A percentile compares a stretch with the other conserved stretches of the same genome.
Evolutionary conservation across 1,284 basidiomycete species (phyloP).

Genomic region (Pyrrhoderma noxium): DNA sequence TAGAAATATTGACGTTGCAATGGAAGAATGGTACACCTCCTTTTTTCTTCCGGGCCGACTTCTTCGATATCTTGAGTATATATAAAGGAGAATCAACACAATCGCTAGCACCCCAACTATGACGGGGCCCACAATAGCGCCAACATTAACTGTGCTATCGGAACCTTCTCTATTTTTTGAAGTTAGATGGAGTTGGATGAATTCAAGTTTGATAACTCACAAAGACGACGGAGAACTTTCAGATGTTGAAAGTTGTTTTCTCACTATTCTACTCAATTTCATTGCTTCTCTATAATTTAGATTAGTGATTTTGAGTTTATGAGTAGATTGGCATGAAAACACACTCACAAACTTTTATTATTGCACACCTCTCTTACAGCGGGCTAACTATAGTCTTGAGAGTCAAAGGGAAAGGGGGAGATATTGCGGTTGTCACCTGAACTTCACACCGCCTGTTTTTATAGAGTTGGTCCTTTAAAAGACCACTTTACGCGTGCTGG

Average conservation of each 20-base stretch:
- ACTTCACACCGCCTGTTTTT: no score
- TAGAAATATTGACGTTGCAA: slow-evolving; percentile 11
- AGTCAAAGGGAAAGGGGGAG: neutral
- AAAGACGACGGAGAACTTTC: no score
- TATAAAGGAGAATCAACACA: slow-evolving; percentile 6
- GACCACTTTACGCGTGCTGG: no score
- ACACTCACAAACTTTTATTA: no score
- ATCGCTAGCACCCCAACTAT: neutral
- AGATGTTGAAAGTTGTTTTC: slow-evolving; percentile 16
- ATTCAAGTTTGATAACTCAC: no score
- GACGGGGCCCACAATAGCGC: slow-evolving; percentile 14
- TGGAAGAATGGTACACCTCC: neutral
- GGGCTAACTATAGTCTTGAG: slow-evolving; percentile 11
- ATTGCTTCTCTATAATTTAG: slow-evolving; percentile 19
- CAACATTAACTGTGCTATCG: neutral
- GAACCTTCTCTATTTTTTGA: neutral
- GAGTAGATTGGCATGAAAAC: slow-evolving; percentile 26
- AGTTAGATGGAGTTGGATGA: neutral
- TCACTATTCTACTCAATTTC: slow-evolving; percentile 20
- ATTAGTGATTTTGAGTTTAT: slow-evolving; percentile 27
- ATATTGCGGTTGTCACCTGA: no score
- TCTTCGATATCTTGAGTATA: slow-evolving; percentile 5
- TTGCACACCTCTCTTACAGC: no score
- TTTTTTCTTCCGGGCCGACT: slow-evolving; percentile 3
- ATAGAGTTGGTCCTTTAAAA: neutral